These are phyloP conservation scores for Fulvia fulva DNA, from an alignment of 2,329 filamentous ascomycete genomes.

Conservation along the genomic window DNA sequence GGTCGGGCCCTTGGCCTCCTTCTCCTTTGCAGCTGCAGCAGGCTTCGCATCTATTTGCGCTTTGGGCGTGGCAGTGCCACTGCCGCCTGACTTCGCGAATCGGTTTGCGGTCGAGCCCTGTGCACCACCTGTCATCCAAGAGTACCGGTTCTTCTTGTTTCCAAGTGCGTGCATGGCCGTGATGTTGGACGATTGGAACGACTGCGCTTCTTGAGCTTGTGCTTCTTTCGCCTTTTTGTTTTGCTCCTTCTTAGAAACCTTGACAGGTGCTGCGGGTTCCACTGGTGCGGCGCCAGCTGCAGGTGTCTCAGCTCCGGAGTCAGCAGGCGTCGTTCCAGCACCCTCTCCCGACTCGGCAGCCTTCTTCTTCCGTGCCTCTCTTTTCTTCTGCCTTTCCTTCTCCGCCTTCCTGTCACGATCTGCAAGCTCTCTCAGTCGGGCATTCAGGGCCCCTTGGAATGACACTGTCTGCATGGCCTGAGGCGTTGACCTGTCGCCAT, in stretches of 20 bases:
- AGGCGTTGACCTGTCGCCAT: constrained; percentile 28
- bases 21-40: constrained; percentile 14
- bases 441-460: constrained; percentile 43
- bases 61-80: constrained; percentile 28
- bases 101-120: constrained; percentile 50
- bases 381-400: constrained; percentile 54
- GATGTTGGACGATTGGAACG: constrained; percentile 78
- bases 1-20: constrained; percentile 25
- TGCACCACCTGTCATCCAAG: constrained; percentile 66
- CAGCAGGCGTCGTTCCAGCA: constrained; percentile 14
- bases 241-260: constrained; percentile 84
- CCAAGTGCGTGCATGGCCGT: constrained; percentile 67
- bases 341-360: constrained; percentile 21
- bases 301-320: constrained; percentile 24
- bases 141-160: constrained; percentile 65
- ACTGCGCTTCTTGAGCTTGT: constrained; percentile 44
- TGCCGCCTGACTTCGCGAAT: constrained; percentile 28
- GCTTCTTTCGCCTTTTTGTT: constrained; percentile 70
- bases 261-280: constrained; percentile 43
- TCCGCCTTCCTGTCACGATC: constrained; percentile 67
- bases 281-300: constrained; percentile 35
- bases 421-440: constrained; percentile 58
- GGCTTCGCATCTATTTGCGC: constrained; percentile 12
- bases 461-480: constrained; percentile 42
- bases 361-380: constrained; percentile 39